Evolutionary conservation across 2,329 filamentous ascomycete genomes (phyloP).

Genomic region (Paracoccidioides brasiliensis): DNA sequence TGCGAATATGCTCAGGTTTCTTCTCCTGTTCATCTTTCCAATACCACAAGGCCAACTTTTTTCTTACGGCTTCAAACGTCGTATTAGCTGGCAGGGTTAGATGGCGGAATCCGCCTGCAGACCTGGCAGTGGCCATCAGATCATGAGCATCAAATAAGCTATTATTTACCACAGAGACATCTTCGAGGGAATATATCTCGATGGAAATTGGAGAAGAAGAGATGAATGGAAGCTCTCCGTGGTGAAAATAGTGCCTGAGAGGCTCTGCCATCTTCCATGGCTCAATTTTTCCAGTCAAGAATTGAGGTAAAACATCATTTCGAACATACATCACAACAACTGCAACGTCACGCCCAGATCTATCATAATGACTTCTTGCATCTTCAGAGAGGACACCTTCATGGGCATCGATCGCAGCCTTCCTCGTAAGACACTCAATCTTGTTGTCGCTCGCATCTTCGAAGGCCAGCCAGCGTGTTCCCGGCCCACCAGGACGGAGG

Average conservation of each 20-base stretch:
- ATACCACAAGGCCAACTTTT: slow-evolving; percentile 23
- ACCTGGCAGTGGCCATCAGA: slow-evolving; percentile 28
- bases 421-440: slow-evolving; percentile 44
- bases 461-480: slow-evolving; percentile 47
- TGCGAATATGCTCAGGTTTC: slow-evolving; percentile 24
- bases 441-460: slow-evolving; percentile 43
- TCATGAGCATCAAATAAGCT: slow-evolving; percentile 34
- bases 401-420: slow-evolving; percentile 40
- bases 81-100: slow-evolving; percentile 23
- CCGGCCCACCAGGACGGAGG: slow-evolving; percentile 43
- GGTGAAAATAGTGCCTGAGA: slow-evolving; percentile 28
- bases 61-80: slow-evolving; percentile 25
- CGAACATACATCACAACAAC: slow-evolving; percentile 46
- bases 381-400: slow-evolving; percentile 34
- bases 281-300: slow-evolving; percentile 31
- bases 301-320: slow-evolving; percentile 32
- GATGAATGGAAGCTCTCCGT: slow-evolving; percentile 11
- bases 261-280: slow-evolving; percentile 36
- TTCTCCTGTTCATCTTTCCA: slow-evolving; percentile 16
- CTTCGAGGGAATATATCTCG: slow-evolving; percentile 28
- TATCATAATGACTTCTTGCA: slow-evolving; percentile 20
- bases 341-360: slow-evolving; percentile 35
- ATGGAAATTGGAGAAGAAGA: slow-evolving; percentile 17
- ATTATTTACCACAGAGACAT: slow-evolving; percentile 19
- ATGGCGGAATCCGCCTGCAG: slow-evolving; percentile 17